Evolutionary conservation across 2,329 filamentous ascomycete species (phyloP).

Genomic region (Monosporascus sp.): DNA sequence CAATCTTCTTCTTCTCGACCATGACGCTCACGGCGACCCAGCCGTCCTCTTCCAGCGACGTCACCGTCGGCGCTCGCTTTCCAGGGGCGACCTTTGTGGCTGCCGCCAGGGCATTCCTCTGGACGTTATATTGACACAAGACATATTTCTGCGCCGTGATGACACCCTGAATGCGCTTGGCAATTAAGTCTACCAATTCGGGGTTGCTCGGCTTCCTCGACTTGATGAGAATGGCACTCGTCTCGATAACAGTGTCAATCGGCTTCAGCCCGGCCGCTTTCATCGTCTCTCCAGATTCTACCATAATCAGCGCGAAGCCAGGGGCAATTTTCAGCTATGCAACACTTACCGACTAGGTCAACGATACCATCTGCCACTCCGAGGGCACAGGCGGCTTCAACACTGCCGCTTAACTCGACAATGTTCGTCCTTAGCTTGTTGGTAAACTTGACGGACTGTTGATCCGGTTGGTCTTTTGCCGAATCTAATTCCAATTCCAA

Average conservation of each 20-base stretch:
- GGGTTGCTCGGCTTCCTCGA: constrained; percentile 77
- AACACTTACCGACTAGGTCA: constrained; percentile 79
- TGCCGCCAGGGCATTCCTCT: constrained; percentile 59
- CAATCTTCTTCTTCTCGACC: constrained; percentile 85
- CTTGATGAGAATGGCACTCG: constrained; percentile 86
- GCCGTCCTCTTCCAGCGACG: constrained; percentile 76
- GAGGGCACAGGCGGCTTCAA: constrained; percentile 92
- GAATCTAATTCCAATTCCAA: constrained; percentile 58
- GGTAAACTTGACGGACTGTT: constrained; percentile 23
- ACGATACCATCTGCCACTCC: constrained; percentile 97
- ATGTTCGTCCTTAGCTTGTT: constrained; percentile 77
- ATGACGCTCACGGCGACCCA: constrained; percentile 96
- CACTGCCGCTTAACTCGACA: constrained; percentile 91
- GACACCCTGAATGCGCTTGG: constrained; percentile 82
- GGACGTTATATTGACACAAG: constrained; percentile 93
- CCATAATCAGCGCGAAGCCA: background rate
- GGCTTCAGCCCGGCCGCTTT: constrained; percentile 88
- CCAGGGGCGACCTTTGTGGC: constrained; percentile 82
- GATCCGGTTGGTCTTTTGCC: constrained; percentile 30
- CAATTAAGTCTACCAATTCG: constrained; percentile 76
- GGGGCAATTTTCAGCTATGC: background rate
- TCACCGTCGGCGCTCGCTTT: constrained; percentile 88
- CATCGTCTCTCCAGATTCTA: constrained; percentile 98
- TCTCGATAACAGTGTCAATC: constrained; percentile 88
- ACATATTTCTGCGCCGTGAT: constrained; percentile 94